phyloP scores from a whole-genome alignment of 2,329 filamentous ascomycete species.

The Cryphonectria japonica region DNA sequence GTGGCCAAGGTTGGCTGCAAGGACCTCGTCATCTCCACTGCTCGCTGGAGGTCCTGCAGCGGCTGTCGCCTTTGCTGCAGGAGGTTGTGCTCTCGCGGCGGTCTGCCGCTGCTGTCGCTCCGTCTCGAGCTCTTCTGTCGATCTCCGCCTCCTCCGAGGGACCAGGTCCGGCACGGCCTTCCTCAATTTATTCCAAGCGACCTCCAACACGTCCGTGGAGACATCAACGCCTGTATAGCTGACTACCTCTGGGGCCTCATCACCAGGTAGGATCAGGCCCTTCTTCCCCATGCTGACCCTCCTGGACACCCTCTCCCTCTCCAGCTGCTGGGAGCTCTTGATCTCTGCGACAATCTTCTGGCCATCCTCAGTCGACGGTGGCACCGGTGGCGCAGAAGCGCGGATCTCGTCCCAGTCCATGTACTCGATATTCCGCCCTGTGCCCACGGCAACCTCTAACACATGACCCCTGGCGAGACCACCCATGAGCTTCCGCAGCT shows the following conservation, averaged over 20 bases:
- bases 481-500: conserved; percentile 54
- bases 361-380: conserved; percentile 28
- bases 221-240: conserved; percentile 68
- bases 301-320: conserved; percentile 32
- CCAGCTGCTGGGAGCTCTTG: conserved; percentile 31
- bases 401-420: conserved; percentile 58
- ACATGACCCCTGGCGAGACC: conserved; percentile 57
- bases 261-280: conserved; percentile 26
- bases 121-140: background rate
- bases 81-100: conserved; percentile 24
- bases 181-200: conserved; percentile 57
- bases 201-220: conserved; percentile 61
- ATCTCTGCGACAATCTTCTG: conserved; percentile 30
- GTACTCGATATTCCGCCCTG: conserved; percentile 63
- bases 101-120: conserved; percentile 35
- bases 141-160: conserved; percentile 25
- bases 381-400: conserved; percentile 30
- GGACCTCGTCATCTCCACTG: conserved; percentile 26
- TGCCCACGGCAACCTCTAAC: conserved; percentile 65
- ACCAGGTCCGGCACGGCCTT: conserved; percentile 45
- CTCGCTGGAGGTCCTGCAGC: conserved; percentile 19
- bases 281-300: conserved; percentile 29
- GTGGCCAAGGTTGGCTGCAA: conserved; percentile 30
- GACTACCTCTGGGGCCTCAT: conserved; percentile 42
- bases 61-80: too few species aligned